Evolutionary conservation across 2,329 filamentous ascomycete species (phyloP).

Genomic region (Colletotrichum godetiae): DNA sequence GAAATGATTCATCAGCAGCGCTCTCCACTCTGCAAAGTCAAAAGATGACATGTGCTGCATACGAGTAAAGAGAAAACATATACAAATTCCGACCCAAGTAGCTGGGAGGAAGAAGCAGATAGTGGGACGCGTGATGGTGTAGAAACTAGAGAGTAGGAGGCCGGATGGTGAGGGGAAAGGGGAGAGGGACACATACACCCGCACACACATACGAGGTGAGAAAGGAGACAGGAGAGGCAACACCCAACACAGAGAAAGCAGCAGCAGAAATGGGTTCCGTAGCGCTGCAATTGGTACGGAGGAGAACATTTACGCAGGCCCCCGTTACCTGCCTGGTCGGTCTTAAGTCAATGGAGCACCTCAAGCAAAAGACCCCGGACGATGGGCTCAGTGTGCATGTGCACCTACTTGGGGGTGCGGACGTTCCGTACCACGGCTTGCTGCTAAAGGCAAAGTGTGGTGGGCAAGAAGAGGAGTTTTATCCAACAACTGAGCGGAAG

Average conservation of each 20-base stretch:
- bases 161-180: neutral
- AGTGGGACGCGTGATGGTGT: neutral
- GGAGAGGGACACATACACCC: neutral
- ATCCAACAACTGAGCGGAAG: neutral
- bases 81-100: neutral
- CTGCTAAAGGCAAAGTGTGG: constrained; percentile 7
- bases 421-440: neutral
- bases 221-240: neutral
- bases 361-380: neutral
- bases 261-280: neutral
- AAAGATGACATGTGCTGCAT: neutral
- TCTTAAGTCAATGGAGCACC: neutral
- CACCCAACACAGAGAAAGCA: neutral
- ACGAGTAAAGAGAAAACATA: constrained; percentile 14
- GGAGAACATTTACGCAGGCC: neutral
- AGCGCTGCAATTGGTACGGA: neutral
- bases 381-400: neutral
- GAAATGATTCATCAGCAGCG: neutral
- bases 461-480: constrained; percentile 19
- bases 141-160: neutral
- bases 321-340: constrained; percentile 8
- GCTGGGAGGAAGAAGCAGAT: neutral
- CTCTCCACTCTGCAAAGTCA: neutral
- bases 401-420: neutral
- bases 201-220: neutral